Base-by-base conservation (phyloP, 371 early-diverging fungal genomes). In the Syncephalastrum monosporum region DNA sequence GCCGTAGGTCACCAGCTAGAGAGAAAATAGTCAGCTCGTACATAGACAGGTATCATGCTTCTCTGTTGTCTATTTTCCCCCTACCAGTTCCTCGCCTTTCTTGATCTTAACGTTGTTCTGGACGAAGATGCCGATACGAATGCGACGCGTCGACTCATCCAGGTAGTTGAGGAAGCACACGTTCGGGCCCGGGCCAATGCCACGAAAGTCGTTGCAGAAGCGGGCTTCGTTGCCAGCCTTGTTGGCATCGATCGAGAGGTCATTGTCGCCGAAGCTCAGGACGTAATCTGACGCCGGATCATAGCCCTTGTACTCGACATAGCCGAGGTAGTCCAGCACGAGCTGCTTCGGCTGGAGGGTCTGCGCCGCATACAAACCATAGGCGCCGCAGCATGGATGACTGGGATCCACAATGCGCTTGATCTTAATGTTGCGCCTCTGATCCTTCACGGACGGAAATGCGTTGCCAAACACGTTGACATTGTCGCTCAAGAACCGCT, bases 131-230 rank as follows among this genome's bases (percentile, higher is more conserved):
- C 77, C 80, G 10, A 79, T 71, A 24, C 71, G 70, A 23, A 79
- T 72, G 19, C 69, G 71, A 7, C 77, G 66, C 47, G 76, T 72
- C 6, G 61, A 61, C 47, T 74, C 74, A 48, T 79, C 77, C 64
- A 74, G 61, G 50, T 79, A 79, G 52, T 76, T 79, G 58, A 72
- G 59, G 52, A 79, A 79, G 33, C 80, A 79, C 1, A 80, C 81
- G 54, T 80, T 80, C 17, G 81, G 81, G 1, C 69, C 72, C 5
- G 70, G 63, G 12, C 72, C 75, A 55, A 79, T 66, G 7, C 82
- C 82, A 25, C 82, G 64, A 33, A 75, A 81, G 51, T 81, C 82
- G 25, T 81, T 81, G 55, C 75, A 72, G 53, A 81, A 81, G 2
- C 82, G 55, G 8, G 77, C 79, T 53, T 81, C 82, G 54, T 81